Evolutionary conservation across 441 rosid species (phyloP), one percentile per base, ranked within the genome.

Genomic region (Pelargonium australe): DNA sequence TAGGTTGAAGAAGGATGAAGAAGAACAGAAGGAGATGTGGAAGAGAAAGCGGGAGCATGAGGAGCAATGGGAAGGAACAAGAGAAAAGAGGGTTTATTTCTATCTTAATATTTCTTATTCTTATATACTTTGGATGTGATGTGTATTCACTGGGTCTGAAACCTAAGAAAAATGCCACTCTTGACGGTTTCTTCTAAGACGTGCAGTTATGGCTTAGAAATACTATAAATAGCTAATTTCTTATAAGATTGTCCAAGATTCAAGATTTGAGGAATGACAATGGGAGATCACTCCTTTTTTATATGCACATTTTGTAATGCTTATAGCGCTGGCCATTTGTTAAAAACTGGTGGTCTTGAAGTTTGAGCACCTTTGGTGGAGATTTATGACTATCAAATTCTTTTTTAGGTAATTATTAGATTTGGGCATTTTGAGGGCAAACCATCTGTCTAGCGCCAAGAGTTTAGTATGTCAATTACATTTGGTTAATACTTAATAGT

Each of bases 51-150:
- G 97, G 58, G 97, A 93, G 69, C 97, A 93, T 23, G 98, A 93
- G 77, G 98, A 88, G 80, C 96, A 93, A 78, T 93, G 98, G 98
- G 98, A 93, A 87, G 97, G 95, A 79, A 93, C 97, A 7, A 86
- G 97, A 84, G 98, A 93, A 76, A 70, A 89, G 60, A 80, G 98
- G 89, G 98, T 93, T 69, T 58, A 84, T 80, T 70, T 74, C 40
- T 45, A 16, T 55, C 25, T 23, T 37, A 14, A 6, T 10, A 14
- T 37, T 31, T 55, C 61, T 14, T 53, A 7, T 53, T 14, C 17
- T 7, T 53, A 53, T 53, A 53, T 53, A n/a, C 60, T 53, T 0
- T 47, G 16, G 16, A 53, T 6, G 12, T 53, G 58, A 4, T 53
- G 9, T 53, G 60, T 53, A 20, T 0, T 53, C 23, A 53, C 17